Conservation (phyloP, 2,329 filamentous ascomycete genomes). For the Keithomyces neogunnii region DNA sequence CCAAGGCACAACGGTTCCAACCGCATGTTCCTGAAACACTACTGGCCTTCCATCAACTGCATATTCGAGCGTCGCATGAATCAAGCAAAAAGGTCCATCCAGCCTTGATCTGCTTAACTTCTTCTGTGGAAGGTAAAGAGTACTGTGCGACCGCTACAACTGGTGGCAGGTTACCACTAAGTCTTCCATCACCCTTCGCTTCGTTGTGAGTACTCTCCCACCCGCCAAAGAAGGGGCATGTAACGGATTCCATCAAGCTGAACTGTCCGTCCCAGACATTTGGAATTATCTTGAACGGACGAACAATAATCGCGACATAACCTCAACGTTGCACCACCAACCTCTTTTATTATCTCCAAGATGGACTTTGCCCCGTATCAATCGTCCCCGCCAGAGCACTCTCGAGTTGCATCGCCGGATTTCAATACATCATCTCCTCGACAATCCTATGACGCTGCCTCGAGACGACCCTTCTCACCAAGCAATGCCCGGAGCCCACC, state of each 20-base stretch:
- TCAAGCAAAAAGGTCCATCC: too few species aligned
- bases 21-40: too few species aligned
- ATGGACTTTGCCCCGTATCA: conserved; percentile 99
- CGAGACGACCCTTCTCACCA: conserved; percentile 48
- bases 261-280: not conserved
- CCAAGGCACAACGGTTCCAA: too few species aligned
- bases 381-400: conserved; percentile 78
- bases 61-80: too few species aligned
- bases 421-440: conserved; percentile 33
- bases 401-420: conserved; percentile 68
- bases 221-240: not conserved
- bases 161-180: not conserved
- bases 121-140: too few species aligned
- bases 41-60: too few species aligned
- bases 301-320: not conserved
- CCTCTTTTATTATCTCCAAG: conserved; percentile 11
- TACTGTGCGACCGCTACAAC: too few species aligned
- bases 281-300: not conserved
- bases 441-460: conserved; percentile 45
- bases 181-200: not conserved
- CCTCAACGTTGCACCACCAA: not conserved
- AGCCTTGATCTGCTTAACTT: too few species aligned
- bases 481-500: conserved; percentile 32
- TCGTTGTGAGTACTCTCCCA: not conserved
- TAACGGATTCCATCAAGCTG: not conserved